A percentile compares a stretch with the other conserved stretches of the same genome.
Conservation (phyloP, 176 grass and related monocot species). For the Chloris gayana region DNA sequence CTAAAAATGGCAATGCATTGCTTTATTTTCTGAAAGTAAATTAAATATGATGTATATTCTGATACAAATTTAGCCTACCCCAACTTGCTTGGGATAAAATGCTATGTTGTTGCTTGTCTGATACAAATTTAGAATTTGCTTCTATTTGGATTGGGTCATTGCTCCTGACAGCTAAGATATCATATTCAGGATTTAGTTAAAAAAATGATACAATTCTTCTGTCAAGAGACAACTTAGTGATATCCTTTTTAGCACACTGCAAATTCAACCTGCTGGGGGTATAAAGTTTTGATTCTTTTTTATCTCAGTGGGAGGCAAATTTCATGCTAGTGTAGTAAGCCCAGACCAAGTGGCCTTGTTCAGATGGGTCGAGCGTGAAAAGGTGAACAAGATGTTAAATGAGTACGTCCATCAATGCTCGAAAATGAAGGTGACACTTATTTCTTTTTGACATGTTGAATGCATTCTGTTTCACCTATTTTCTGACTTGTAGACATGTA, state of each 20-base stretch:
- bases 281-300: neutral
- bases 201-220: neutral
- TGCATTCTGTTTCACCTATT: neutral
- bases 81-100: too few species aligned
- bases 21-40: neutral
- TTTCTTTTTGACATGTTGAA: neutral
- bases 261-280: neutral
- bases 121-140: neutral
- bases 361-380: constrained; percentile 57
- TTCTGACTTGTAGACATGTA: neutral
- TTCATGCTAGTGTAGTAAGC: constrained; percentile 50
- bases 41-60: neutral
- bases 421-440: constrained; percentile 52
- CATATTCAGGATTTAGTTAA: neutral
- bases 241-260: neutral
- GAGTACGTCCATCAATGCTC: constrained; percentile 52
- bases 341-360: constrained; percentile 48
- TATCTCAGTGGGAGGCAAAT: constrained; percentile 61
- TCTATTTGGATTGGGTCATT: neutral
- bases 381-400: constrained; percentile 49
- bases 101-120: too few species aligned
- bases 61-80: neutral
- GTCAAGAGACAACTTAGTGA: neutral
- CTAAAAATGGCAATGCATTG: neutral
- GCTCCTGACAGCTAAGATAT: neutral